Evolutionary conservation across 257 asterid genomes (phyloP).

Genomic region (Capsicum rhomboideum): DNA sequence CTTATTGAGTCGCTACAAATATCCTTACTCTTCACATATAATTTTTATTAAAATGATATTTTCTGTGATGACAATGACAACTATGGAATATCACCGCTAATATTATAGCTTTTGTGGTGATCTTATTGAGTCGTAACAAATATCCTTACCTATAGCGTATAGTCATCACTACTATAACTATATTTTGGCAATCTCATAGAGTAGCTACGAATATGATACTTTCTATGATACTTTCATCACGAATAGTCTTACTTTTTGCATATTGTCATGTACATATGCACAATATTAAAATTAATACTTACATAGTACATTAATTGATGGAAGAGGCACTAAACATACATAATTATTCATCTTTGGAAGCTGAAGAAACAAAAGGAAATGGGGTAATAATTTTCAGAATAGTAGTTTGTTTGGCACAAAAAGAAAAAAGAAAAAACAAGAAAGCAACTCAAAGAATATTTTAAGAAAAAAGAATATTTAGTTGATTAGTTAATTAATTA

Average conservation of each 20-base stretch:
- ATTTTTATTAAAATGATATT: no score
- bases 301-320: neutral
- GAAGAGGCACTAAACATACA: slow-evolving; percentile 7
- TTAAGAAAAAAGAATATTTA: neutral
- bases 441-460: neutral
- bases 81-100: no score
- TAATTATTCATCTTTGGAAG: neutral
- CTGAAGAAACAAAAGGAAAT: slow-evolving; percentile 10
- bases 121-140: no score
- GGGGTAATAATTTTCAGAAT: slow-evolving; percentile 12
- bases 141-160: no score
- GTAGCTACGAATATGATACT: no score
- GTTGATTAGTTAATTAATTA: neutral
- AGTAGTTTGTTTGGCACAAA: slow-evolving; percentile 10
- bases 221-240: no score
- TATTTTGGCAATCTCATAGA: no score
- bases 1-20: neutral
- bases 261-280: neutral
- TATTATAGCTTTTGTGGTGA: no score
- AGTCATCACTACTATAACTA: no score
- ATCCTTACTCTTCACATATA: neutral
- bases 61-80: no score
- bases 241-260: neutral
- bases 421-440: slow-evolving; percentile 3
- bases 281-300: neutral